phyloP scores from a whole-genome alignment of 768 basidiomycete genomes.

The Tylopilus sp. region DNA sequence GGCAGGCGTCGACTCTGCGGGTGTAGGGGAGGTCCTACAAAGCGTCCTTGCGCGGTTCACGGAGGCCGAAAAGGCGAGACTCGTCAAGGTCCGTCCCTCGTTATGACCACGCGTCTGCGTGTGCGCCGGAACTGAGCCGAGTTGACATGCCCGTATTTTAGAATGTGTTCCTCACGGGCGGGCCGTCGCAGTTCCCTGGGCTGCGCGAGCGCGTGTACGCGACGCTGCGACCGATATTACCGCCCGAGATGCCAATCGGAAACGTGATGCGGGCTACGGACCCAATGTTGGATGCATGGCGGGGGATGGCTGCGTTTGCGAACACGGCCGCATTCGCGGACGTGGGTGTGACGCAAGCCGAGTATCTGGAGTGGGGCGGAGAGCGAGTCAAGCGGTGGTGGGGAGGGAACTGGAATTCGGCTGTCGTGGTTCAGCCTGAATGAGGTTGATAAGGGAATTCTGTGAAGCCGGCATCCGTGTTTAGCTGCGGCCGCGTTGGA shows the following conservation, averaged over 20 bases:
- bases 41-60: constrained; percentile 74
- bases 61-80: constrained; percentile 59
- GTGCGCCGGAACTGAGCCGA: neutral
- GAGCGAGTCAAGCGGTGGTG: constrained; percentile 89
- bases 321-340: constrained; percentile 49
- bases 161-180: constrained; percentile 91
- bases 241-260: constrained; percentile 69
- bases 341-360: constrained; percentile 64
- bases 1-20: constrained; percentile 93
- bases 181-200: constrained; percentile 70
- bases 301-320: constrained; percentile 83
- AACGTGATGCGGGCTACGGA: constrained; percentile 61
- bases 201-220: constrained; percentile 64
- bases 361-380: constrained; percentile 89
- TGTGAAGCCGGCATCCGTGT: neutral
- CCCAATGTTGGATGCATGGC: constrained; percentile 79
- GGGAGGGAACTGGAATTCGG: constrained; percentile 82
- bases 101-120: neutral
- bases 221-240: constrained; percentile 79
- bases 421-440: neutral
- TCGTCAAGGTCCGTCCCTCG: constrained; percentile 62
- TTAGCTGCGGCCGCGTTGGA: neutral
- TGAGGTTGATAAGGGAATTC: no score
- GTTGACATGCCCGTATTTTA: constrained; percentile 24
- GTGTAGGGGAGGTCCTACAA: constrained; percentile 88